Percentiles rank a stretch among this genome's conserved stretches.
Conservation (phyloP, 2,329 filamentous ascomycete genomes). For the Fusarium neocosmosporiellum region DNA sequence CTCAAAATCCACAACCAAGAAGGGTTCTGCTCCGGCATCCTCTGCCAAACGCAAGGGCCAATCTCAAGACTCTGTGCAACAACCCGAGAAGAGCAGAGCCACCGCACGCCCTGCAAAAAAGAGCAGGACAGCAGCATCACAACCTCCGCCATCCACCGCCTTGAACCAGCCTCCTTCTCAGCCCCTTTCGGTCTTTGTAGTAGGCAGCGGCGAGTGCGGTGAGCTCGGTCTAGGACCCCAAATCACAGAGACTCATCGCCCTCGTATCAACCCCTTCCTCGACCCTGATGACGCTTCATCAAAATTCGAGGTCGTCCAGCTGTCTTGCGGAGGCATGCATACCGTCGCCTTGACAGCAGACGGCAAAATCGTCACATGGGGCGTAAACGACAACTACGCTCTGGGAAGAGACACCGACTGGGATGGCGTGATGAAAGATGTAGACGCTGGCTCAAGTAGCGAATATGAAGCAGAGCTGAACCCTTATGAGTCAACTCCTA, state of each 20-base stretch:
- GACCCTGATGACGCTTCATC: constrained; percentile 21
- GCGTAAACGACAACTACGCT: constrained; percentile 82
- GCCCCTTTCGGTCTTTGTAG: constrained; percentile 9
- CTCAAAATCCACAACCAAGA: not conserved
- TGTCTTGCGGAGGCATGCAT: constrained; percentile 83
- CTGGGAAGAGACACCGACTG: constrained; percentile 75
- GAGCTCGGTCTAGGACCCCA: constrained; percentile 25
- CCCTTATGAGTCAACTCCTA: constrained; percentile 72
- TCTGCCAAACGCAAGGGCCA: constrained; percentile 1
- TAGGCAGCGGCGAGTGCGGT: constrained; percentile 14
- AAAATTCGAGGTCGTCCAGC: constrained; percentile 63
- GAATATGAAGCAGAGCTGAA: constrained; percentile 66
- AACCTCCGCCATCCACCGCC: not conserved
- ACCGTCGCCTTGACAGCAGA: constrained; percentile 77
- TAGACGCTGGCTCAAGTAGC: constrained; percentile 53
- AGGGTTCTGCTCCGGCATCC: not conserved
- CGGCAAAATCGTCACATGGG: constrained; percentile 83
- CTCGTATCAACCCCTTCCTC: constrained; percentile 30
- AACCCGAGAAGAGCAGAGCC: not conserved
- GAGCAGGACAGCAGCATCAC: not conserved
- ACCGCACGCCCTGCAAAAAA: not conserved
- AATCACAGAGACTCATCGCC: not conserved
- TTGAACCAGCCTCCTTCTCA: not conserved
- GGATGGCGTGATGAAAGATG: constrained; percentile 66
- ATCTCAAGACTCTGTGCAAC: not conserved